These are phyloP conservation scores for Ophiosphaerella narmari DNA, from an alignment of 2,329 filamentous ascomycete species.

Conservation along the genomic window DNA sequence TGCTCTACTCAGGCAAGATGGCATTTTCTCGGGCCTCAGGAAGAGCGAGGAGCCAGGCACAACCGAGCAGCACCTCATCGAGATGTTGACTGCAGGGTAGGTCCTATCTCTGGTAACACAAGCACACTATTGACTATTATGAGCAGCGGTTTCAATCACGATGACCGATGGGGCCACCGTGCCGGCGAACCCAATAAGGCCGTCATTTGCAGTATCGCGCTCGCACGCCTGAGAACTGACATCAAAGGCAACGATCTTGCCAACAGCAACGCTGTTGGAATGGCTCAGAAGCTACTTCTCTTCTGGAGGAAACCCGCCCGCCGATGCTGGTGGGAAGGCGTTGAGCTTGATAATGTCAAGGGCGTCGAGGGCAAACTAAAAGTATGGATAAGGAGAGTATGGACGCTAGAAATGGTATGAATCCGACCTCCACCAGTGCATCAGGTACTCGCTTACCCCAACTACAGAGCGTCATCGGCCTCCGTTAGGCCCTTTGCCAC, in stretches of 20 bases:
- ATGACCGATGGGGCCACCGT: constrained; percentile 93
- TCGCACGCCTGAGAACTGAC: constrained; percentile 90
- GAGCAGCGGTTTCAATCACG: constrained; percentile 88
- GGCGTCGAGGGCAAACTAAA: constrained; percentile 91
- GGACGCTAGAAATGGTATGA: constrained; percentile 93
- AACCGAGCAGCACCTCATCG: constrained; percentile 96
- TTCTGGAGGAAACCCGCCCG: constrained; percentile 98
- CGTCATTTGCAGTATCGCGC: constrained; percentile 93
- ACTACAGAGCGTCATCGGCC: constrained; percentile 76
- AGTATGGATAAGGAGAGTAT: constrained; percentile 97
- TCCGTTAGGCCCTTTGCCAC: constrained; percentile 59
- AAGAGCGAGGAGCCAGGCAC: constrained; percentile 95
- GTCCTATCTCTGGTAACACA: constrained; percentile 29
- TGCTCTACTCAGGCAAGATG: constrained; percentile 84
- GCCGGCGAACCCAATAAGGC: constrained; percentile 98
- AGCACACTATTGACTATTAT: constrained; percentile 7
- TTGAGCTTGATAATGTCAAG: constrained; percentile 86
- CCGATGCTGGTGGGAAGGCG: constrained; percentile 98
- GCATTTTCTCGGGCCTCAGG: constrained; percentile 93
- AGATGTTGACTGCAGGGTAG: constrained; percentile 98
- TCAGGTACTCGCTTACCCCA: constrained; percentile 14
- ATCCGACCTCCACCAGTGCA: neutral
- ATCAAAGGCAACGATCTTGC: constrained; percentile 77
- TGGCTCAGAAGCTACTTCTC: constrained; percentile 96
- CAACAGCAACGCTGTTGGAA: constrained; percentile 81